Conservation (phyloP, 2,329 filamentous ascomycete species). For the Furcasterigmium sp. region DNA sequence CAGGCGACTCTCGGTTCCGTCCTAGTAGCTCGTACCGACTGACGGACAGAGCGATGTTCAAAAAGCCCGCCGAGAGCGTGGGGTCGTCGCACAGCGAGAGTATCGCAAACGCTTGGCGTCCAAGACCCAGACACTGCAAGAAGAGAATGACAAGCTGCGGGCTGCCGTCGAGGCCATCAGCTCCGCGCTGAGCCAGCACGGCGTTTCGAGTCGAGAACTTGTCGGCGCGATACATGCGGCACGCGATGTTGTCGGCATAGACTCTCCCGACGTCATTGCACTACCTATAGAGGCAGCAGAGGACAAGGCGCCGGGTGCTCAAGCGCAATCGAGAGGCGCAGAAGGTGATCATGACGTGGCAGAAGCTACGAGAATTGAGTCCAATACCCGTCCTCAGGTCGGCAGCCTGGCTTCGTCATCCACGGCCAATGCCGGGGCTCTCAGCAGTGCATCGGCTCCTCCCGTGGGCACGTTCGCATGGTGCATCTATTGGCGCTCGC, state of each 20-base stretch:
- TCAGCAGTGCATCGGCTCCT: background rate
- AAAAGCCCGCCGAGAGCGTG: constrained; percentile 12
- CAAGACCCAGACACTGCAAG: constrained; percentile 13
- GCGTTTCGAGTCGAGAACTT: background rate
- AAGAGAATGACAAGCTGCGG: constrained; percentile 13
- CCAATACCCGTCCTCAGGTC: too few species aligned
- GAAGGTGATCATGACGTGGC: too few species aligned
- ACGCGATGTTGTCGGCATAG: constrained; percentile 3
- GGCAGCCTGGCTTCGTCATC: too few species aligned
- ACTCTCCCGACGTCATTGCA: background rate
- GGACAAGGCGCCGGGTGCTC: too few species aligned
- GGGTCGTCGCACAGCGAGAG: constrained; percentile 15
- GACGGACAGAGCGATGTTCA: background rate
- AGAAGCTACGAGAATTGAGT: too few species aligned
- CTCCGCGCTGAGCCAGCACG: background rate
- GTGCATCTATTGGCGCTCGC: background rate
- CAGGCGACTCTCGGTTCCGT: background rate
- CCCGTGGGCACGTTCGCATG: background rate
- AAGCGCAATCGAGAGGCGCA: too few species aligned
- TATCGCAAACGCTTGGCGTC: constrained; percentile 16
- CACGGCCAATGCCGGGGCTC: background rate
- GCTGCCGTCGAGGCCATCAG: constrained; percentile 7
- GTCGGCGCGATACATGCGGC: background rate
- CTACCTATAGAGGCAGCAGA: too few species aligned
- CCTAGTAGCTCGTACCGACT: constrained; percentile 1